phyloP scores from a whole-genome alignment of 441 rosid species.

The Populus tomentosa region DNA sequence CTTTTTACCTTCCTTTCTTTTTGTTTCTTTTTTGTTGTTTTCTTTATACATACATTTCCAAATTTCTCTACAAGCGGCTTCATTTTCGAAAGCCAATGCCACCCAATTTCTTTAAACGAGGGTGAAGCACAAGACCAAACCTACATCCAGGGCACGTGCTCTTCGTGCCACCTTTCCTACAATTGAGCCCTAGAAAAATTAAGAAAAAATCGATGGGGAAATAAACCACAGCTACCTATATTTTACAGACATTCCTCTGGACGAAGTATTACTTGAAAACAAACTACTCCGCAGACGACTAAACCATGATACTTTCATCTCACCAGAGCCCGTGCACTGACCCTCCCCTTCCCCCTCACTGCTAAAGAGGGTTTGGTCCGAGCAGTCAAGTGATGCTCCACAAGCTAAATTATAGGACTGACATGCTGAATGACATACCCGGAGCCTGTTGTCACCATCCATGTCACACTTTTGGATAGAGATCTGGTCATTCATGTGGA shows the following conservation, averaged over 20 bases:
- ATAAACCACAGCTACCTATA: constrained; percentile 47
- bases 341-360: constrained; percentile 65
- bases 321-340: constrained; percentile 88
- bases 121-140: constrained; percentile 26
- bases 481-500: constrained; percentile 43
- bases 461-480: constrained; percentile 93
- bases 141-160: constrained; percentile 32
- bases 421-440: constrained; percentile 95
- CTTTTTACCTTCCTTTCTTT: background rate
- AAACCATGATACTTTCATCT: constrained; percentile 49
- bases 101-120: constrained; percentile 28
- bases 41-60: constrained; percentile 21
- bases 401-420: constrained; percentile 86
- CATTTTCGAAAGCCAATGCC: constrained; percentile 39
- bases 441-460: constrained; percentile 90
- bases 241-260: constrained; percentile 46
- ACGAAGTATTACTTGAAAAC: constrained; percentile 35
- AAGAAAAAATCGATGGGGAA: background rate
- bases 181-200: constrained; percentile 38
- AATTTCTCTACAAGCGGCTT: constrained; percentile 46
- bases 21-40: background rate
- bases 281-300: constrained; percentile 44
- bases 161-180: constrained; percentile 36
- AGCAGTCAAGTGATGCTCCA: constrained; percentile 95
- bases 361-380: constrained; percentile 95